Evolutionary conservation across 306 rosid genomes (phyloP), one percentile per base, ranked within the genome.

Genomic region (Corylus avellana): DNA sequence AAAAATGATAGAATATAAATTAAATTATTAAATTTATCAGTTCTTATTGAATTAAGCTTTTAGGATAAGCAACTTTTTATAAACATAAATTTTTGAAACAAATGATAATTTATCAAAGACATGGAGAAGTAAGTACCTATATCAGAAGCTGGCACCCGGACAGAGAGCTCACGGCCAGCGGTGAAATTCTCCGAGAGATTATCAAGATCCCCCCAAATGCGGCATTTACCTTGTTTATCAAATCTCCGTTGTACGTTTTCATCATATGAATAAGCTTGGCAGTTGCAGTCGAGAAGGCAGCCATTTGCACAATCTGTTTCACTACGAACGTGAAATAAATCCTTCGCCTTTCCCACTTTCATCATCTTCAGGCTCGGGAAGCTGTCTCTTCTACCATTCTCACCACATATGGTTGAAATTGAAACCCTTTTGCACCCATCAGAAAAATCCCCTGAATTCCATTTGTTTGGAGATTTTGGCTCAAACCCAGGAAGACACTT

Each of bases 401-500:
- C 25, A 8, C 18, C 0, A 4, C 54, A 48, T 14, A 1, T 44
- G 32, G 2, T 2, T 0, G 49, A 16, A 4, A 27, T 25, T 39
- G 35, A 32, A 32, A 42, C 46, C 17, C 72, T 57, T 17, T 2
- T n/a, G 39, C 82, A 78, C 14, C 77, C 82, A 0, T 9, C 61
- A 1, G 16, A 57, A 72, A 70, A 78, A 47, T 29, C 20, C 16
- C 42, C 42, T 17, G 54, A 46, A 0, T n/a, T 72, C 82, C 82
- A 71, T 7, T 42, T 16, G 7, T 14, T 5, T 18, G 20, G 20
- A 14, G 5, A 13, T 8, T 44, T 78, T 0, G 82, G 82, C 66
- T 25, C 17, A 71, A 55, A 71, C 55, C 77, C 72, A 58, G 76
- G 72, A 16, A 78, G 59, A 12, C 82, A 78, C 62, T 32, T 70